These are phyloP conservation scores for Bruguiera sexangula DNA, from an alignment of 345 rosid species.

Conservation along the genomic window DNA sequence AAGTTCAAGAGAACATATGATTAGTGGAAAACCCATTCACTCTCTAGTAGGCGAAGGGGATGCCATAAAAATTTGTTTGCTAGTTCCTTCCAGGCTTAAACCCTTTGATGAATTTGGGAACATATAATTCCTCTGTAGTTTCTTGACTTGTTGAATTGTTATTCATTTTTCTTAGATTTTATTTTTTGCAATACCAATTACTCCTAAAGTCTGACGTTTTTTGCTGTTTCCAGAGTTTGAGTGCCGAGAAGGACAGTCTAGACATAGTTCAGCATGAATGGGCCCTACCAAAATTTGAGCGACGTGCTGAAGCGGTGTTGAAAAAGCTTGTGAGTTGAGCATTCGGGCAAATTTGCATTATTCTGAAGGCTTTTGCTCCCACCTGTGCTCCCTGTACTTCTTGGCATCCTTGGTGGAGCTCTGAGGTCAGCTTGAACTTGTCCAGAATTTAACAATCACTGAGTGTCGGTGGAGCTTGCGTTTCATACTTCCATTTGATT, in stretches of 20 bases:
- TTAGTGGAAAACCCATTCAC: too few species aligned
- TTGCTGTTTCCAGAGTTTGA: slow-evolving; percentile 52
- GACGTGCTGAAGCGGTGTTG: slow-evolving; percentile 78
- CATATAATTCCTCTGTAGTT: background rate
- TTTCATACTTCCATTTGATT: slow-evolving; percentile 5
- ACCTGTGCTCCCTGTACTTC: background rate
- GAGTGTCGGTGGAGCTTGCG: slow-evolving; percentile 4
- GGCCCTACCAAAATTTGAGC: slow-evolving; percentile 89
- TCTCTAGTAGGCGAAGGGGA: too few species aligned
- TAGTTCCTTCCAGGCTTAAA: too few species aligned
- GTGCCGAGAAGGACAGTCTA: slow-evolving; percentile 35
- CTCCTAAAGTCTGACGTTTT: slow-evolving; percentile 1
- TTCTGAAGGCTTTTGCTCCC: background rate
- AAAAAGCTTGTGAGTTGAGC: slow-evolving; percentile 61
- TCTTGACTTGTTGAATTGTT: background rate
- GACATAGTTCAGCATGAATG: slow-evolving; percentile 36
- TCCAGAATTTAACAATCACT: background rate
- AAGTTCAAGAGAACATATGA: too few species aligned
- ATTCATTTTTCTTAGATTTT: background rate
- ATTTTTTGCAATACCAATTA: background rate
- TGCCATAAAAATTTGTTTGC: too few species aligned
- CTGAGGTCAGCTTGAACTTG: background rate
- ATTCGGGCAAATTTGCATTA: background rate
- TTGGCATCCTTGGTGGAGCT: background rate
- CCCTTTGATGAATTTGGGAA: background rate